Evolutionary conservation across 192 early-diverging fungal genomes (phyloP), one percentile per base, ranked within the genome.

Genomic region (Linnemannia schmuckeri): DNA sequence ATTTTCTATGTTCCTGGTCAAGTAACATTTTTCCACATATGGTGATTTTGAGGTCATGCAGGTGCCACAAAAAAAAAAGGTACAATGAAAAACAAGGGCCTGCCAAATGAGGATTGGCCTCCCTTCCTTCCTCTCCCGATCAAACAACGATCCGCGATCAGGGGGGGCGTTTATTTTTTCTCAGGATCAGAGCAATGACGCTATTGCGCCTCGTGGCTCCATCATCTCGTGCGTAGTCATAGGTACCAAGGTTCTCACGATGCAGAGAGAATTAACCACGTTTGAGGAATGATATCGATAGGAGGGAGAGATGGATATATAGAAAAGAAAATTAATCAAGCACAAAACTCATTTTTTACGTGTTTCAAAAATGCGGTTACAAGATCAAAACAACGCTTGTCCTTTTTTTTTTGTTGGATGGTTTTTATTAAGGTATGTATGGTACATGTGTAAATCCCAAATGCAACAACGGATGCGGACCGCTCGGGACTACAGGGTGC

Each of bases 361-460:
- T 37, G 33, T 72, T 72, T 72, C 40, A 44, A 44, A 42, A 24
- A 30, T 38, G 7, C 37, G 2, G 20, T 70, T 40, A 70, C 40
- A 41, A 70, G 70, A 42, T 41, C 38, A 24, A 18, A 8, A 70
- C 37, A 17, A 35, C 33, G 10, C 24, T 75, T 40, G 40, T 55
- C 40, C 38, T 24, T 75, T 75, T 75, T 75, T 66, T 42, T 77
- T 77, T 47, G 22, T 54, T 75, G 35, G 33, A 63, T 57, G 47
- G 41, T 68, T 40, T 72, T 38, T n/a, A 77, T 66, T 66, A 77
- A 27, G 40, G 61, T 24, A 40, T 33, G 41, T 77, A 77, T 77
- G 38, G 61, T 77, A 77, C 75, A 77, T 42, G 49, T 33, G 38
- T 47, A 37, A 55, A 35, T 27, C 27, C 22, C 38, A 74, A 55